These are phyloP conservation scores for Linnemannia exigua DNA, from an alignment of 192 early-diverging fungal species.

Conservation along the genomic window DNA sequence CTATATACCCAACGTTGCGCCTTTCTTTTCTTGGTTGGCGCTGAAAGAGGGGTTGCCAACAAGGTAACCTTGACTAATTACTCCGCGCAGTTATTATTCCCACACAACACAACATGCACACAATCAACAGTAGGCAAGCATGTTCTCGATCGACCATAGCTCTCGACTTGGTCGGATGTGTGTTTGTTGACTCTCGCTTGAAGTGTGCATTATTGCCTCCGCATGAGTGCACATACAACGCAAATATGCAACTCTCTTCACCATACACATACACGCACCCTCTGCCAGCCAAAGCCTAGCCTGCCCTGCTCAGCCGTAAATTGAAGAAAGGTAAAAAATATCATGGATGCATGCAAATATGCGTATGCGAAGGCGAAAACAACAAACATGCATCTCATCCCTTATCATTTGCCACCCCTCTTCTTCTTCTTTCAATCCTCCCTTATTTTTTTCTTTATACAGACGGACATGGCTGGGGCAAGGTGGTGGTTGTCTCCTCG, in stretches of 20 bases:
- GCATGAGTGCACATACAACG: background rate
- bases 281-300: background rate
- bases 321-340: background rate
- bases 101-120: background rate
- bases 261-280: background rate
- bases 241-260: background rate
- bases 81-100: background rate
- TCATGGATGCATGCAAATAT: background rate
- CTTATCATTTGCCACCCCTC: background rate
- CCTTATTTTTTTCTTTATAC: no score
- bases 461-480: no score
- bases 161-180: background rate
- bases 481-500: no score
- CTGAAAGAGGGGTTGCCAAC: background rate
- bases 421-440: background rate
- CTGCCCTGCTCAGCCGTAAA: background rate
- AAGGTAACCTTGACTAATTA: background rate
- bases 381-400: background rate
- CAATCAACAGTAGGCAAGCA: background rate
- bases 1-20: no score
- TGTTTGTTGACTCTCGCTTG: no score
- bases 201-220: slow-evolving; percentile 1
- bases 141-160: background rate
- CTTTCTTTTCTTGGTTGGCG: background rate
- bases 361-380: background rate